phyloP scores from a whole-genome alignment of 768 basidiomycete species.

The Boletellus emodensis region DNA sequence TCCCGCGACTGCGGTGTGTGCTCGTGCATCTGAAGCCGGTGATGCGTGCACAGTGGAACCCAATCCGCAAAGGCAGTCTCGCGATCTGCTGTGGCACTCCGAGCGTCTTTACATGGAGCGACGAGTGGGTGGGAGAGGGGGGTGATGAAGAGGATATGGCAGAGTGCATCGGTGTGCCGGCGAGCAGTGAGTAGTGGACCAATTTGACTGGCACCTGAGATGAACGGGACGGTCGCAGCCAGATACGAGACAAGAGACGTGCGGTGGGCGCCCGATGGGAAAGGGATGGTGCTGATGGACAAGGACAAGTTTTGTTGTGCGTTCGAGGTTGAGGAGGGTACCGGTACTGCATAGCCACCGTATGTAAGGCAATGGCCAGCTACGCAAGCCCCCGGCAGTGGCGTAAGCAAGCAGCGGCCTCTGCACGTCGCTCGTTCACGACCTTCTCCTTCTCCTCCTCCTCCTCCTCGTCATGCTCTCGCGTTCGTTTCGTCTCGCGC shows the following conservation, averaged over 20 bases:
- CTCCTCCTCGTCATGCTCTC: conserved; percentile 47
- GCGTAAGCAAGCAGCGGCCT: conserved; percentile 21
- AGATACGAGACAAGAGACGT: conserved; percentile 69
- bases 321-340: conserved; percentile 62
- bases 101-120: conserved; percentile 76
- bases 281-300: conserved; percentile 70
- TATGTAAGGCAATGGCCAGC: neutral
- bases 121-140: conserved; percentile 67
- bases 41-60: conserved; percentile 74
- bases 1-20: conserved; percentile 61
- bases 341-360: too few species aligned
- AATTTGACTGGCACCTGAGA: neutral
- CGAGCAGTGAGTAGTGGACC: conserved; percentile 51
- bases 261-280: conserved; percentile 84
- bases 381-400: conserved; percentile 7
- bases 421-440: neutral
- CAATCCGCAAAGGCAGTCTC: conserved; percentile 69
- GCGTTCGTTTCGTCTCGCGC: conserved; percentile 54
- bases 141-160: conserved; percentile 72
- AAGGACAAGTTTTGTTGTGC: conserved; percentile 82
- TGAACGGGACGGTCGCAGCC: conserved; percentile 36
- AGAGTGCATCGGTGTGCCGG: conserved; percentile 86
- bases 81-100: conserved; percentile 63
- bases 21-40: conserved; percentile 64
- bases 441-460: neutral